Percentiles rank a stretch among this genome's conserved stretches.
Conservation (phyloP, 257 asterid genomes). For the Coffea canephora region DNA sequence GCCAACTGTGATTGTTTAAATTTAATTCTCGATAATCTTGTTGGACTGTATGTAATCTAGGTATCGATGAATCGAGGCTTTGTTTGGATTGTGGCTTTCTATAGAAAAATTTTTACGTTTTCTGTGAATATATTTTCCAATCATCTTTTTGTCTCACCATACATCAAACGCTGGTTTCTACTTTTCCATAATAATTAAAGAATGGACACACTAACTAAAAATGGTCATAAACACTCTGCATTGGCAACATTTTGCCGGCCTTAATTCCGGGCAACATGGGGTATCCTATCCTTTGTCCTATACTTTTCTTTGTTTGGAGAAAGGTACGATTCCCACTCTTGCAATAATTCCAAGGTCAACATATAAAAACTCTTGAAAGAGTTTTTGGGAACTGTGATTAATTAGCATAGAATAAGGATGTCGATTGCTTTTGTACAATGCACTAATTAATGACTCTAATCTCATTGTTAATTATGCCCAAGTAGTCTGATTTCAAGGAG, state of each 20-base stretch:
- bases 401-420: neutral
- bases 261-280: neutral
- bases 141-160: too few relatives aligned
- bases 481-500: neutral
- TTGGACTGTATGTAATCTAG: neutral
- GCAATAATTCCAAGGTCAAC: neutral
- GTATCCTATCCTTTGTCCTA: neutral
- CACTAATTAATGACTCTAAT: neutral
- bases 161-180: neutral
- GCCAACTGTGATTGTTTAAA: neutral
- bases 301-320: neutral
- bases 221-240: neutral
- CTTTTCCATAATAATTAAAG: neutral
- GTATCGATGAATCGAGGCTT: too few relatives aligned
- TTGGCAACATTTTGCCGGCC: conserved; percentile 10
- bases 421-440: neutral
- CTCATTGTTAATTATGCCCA: neutral
- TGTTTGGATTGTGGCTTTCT: too few relatives aligned
- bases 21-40: neutral
- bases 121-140: too few relatives aligned
- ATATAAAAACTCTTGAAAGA: neutral
- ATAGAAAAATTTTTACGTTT: too few relatives aligned
- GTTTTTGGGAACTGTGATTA: neutral
- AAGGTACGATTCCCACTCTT: neutral
- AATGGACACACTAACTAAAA: neutral